Evolutionary conservation across 768 basidiomycete species (phyloP).

Genomic region (Boletus vermiculosoides): DNA sequence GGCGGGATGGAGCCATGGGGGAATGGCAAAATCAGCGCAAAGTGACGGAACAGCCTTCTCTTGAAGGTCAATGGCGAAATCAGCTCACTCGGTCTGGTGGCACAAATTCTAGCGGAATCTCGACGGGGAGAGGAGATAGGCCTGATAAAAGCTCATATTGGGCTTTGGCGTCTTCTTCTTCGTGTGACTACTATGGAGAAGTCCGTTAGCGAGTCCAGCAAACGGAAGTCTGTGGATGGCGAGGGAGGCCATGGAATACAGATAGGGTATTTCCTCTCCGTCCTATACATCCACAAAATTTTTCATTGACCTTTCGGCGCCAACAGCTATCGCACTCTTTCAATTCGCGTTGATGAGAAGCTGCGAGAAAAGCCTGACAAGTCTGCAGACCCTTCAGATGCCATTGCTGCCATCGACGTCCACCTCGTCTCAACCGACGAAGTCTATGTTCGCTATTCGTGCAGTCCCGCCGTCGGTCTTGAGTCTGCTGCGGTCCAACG

Average conservation of each 20-base stretch:
- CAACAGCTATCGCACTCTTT: constrained; percentile 44
- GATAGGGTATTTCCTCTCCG: constrained; percentile 21
- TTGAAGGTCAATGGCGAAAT: constrained; percentile 27
- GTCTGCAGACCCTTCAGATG: constrained; percentile 35
- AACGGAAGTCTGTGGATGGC: constrained; percentile 16
- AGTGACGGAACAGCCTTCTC: background rate
- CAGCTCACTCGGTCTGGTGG: constrained; percentile 1
- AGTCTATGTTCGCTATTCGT: constrained; percentile 44
- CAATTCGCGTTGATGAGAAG: constrained; percentile 41
- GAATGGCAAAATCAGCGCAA: constrained; percentile 32
- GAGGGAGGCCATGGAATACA: constrained; percentile 31
- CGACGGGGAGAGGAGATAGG: constrained; percentile 5
- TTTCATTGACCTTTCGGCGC: background rate
- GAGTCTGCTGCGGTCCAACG: constrained; percentile 45
- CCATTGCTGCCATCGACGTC: constrained; percentile 47
- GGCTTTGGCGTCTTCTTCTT: background rate
- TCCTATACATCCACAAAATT: accelerated
- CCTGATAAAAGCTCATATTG: constrained; percentile 12
- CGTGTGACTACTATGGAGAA: constrained; percentile 21
- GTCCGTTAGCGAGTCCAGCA: background rate
- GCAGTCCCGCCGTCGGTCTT: constrained; percentile 44
- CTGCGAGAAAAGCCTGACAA: constrained; percentile 17
- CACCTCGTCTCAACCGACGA: constrained; percentile 44
- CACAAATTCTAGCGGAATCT: background rate
- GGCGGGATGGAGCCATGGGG: background rate